Evolutionary conservation across 1,284 basidiomycete genomes (phyloP), one percentile per base, ranked within the genome.

Genomic region (Sporisorium graminicola): DNA sequence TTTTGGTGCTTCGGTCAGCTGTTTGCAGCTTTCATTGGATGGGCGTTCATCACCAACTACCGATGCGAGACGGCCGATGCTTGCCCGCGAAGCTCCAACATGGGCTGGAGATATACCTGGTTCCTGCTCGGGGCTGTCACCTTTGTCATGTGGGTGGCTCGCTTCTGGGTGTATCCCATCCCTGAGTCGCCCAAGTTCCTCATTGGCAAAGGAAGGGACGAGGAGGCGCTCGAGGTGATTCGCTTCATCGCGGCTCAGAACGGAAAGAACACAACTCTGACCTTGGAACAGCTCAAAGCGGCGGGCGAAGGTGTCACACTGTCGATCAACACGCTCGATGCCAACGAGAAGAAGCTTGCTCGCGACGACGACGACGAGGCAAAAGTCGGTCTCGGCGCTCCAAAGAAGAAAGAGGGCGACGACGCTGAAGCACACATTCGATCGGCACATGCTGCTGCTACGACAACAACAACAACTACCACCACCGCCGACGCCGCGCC

Each of bases 201-300:
- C 31, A 89, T 94, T 83, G 90, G 90, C 7, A 89, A 90, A 64
- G 92, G 92, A 0, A 87, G 88, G 42, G 92, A 94, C 76, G 88
- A 88, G 16, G 89, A 91, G 55, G 93, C 93, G 0, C 90, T 94
- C 26, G 89, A 89, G 18, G 88, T 93, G 55, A 86, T 94, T 24
- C 89, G 91, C 67, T 87, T 88, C 31, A 89, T 94, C 20, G 93
- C 93, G 2, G 85, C 86, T 33, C 92, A 90, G 86, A 94, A 95
- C 82, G 88, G 89, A 2, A 88, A 61, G 55, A 62, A n/a, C 1
- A 68, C 72, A 8, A 65, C 43, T 2, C 54, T 82, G 57, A 82
- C 81, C 3, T 56, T 82, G 44, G 79, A 74, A 29, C 71, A 76
- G 58, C 67, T 82, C 16, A 64, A 54, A 20, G 66, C 67, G 70